Conservation (phyloP, 1,284 basidiomycete species). For the Melampsora larici-populina region DNA sequence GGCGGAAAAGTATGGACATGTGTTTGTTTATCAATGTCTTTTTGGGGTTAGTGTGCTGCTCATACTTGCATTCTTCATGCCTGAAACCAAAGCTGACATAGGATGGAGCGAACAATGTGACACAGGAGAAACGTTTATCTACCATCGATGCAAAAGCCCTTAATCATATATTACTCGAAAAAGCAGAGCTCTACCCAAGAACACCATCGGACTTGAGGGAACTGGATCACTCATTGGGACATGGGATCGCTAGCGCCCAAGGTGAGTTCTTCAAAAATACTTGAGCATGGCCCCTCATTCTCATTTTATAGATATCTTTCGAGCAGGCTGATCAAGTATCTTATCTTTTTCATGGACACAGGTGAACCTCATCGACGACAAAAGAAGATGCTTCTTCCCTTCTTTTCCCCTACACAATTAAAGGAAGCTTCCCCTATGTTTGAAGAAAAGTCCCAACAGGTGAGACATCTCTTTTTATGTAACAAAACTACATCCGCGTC, state of each 20-base stretch:
- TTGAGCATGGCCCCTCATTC: too few relatives aligned
- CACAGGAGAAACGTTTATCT: constrained; percentile 57
- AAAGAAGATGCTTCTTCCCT: constrained; percentile 12
- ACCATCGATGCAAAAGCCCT: constrained; percentile 64
- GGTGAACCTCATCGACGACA: constrained; percentile 14
- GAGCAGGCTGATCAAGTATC: neutral
- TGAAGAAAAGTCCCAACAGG: neutral
- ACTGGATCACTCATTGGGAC: constrained; percentile 56
- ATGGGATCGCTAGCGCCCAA: constrained; percentile 7
- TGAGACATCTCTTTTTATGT: neutral
- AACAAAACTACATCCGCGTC: neutral
- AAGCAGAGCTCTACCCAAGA: constrained; percentile 66
- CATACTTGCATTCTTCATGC: neutral
- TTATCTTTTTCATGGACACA: neutral
- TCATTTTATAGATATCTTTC: too few relatives aligned
- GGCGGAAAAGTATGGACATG: neutral
- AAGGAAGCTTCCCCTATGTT: neutral
- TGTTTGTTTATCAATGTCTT: constrained; percentile 9
- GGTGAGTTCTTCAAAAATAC: neutral
- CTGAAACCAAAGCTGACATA: too few relatives aligned
- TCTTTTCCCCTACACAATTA: constrained; percentile 11
- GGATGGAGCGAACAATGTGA: too few relatives aligned
- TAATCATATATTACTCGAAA: constrained; percentile 61
- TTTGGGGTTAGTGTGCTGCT: constrained; percentile 6
- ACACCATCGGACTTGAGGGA: constrained; percentile 63